Conservation (phyloP, 345 rosid genomes). For the Hibiscus syriacus region DNA sequence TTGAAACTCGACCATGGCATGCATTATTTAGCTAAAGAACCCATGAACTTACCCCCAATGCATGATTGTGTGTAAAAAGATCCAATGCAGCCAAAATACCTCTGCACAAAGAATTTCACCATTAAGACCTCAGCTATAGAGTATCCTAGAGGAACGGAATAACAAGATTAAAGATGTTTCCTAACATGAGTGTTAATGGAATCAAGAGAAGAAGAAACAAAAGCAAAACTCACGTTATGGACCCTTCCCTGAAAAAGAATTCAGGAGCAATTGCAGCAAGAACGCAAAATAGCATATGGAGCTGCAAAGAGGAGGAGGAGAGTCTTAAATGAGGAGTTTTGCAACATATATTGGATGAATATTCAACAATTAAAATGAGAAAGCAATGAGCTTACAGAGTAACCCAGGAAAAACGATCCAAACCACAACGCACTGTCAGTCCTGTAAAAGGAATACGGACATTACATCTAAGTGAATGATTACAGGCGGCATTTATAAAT, state of each 20-base stretch:
- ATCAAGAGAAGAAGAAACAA: neutral
- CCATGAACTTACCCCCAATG: conserved; percentile 78
- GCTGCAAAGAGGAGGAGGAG: conserved; percentile 37
- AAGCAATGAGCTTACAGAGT: conserved; percentile 43
- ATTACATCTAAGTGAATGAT: neutral
- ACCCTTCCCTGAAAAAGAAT: conserved; percentile 85
- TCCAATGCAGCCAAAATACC: conserved; percentile 92
- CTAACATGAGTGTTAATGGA: too few relatives aligned
- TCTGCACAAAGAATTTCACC: conserved; percentile 37
- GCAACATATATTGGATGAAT: conserved; percentile 4
- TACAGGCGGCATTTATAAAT: neutral
- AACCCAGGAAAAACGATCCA: conserved; percentile 81
- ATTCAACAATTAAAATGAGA: conserved; percentile 4
- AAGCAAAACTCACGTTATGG: conserved; percentile 64
- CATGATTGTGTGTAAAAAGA: conserved; percentile 32
- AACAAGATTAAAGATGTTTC: too few relatives aligned
- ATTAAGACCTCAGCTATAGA: conserved; percentile 21
- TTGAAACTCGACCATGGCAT: neutral
- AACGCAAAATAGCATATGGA: conserved; percentile 80
- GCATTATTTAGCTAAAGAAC: too few relatives aligned
- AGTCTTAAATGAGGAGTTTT: conserved; percentile 11
- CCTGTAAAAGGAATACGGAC: conserved; percentile 43
- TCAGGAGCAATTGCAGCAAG: conserved; percentile 90
- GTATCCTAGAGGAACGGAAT: neutral
- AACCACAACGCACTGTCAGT: conserved; percentile 97